phyloP scores from a whole-genome alignment of 345 rosid genomes.

The Eutrema japonicum region DNA sequence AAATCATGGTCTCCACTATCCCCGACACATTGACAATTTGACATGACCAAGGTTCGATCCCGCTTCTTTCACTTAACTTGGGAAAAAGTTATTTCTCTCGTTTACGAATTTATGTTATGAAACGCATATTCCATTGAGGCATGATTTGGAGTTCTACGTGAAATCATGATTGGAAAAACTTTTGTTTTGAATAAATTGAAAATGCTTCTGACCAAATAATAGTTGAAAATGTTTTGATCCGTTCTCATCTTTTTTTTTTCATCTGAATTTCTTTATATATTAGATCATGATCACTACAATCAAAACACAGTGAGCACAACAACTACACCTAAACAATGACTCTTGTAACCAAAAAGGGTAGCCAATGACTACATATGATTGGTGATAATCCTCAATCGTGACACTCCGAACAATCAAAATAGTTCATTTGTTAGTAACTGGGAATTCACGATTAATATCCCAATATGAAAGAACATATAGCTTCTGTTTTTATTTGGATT shows the following conservation, averaged over 20 bases:
- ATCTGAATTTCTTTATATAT: no score
- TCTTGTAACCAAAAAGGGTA: no score
- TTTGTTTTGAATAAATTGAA: not conserved
- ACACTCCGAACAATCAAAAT: no score
- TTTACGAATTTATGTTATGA: not conserved
- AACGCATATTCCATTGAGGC: slow-evolving; percentile 10
- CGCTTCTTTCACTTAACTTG: slow-evolving; percentile 15
- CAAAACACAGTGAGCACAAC: no score
- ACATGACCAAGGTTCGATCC: slow-evolving; percentile 36
- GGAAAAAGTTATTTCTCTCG: not conserved
- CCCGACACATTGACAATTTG: slow-evolving; percentile 39
- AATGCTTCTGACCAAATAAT: no score
- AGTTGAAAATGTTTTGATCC: not conserved
- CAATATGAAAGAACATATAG: not conserved
- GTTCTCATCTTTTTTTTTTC: not conserved
- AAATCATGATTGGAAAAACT: slow-evolving; percentile 15
- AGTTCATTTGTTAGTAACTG: no score
- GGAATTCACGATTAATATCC: no score
- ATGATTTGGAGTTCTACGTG: slow-evolving; percentile 1
- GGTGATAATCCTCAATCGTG: no score
- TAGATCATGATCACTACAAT: no score
- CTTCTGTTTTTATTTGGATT: not conserved
- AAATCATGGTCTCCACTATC: slow-evolving; percentile 36
- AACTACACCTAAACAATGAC: no score
- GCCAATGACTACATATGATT: no score